A percentile compares a stretch with the other conserved stretches of the same genome.
phyloP scores from a whole-genome alignment of 495 filamentous ascomycete species.

The Penicillium goetzii region DNA sequence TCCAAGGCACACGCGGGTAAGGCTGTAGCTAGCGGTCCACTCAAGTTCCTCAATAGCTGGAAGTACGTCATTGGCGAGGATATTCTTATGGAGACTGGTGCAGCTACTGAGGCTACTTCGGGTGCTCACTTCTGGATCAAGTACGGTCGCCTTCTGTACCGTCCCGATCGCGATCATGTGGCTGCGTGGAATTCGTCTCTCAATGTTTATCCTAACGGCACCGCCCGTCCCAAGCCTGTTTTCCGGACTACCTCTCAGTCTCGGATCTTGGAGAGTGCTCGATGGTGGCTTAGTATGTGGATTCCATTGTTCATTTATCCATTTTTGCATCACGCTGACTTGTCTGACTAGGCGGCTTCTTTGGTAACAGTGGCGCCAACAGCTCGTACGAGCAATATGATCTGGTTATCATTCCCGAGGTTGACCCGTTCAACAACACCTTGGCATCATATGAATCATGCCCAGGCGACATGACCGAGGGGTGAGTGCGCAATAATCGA shows the following conservation, averaged over 20 bases:
- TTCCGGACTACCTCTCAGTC: conserved; percentile 55
- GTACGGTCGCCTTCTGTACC: conserved; percentile 55
- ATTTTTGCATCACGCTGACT: conserved; percentile 10
- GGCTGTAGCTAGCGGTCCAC: conserved; percentile 44
- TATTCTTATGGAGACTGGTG: conserved; percentile 51
- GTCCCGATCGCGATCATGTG: conserved; percentile 43
- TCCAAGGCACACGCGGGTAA: conserved; percentile 36
- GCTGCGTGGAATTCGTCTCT: conserved; percentile 48
- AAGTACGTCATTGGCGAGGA: conserved; percentile 48
- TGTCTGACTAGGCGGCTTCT: conserved; percentile 38
- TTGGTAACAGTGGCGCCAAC: conserved; percentile 43
- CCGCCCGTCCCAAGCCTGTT: conserved; percentile 46
- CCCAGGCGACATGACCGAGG: conserved; percentile 24
- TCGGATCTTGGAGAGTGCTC: conserved; percentile 53
- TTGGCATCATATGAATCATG: conserved; percentile 52
- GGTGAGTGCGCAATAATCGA: conserved; percentile 17
- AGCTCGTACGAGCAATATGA: conserved; percentile 47
- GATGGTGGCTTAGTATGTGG: conserved; percentile 45
- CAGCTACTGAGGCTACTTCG: conserved; percentile 52
- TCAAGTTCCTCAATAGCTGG: conserved; percentile 55
- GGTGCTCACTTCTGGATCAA: conserved; percentile 56
- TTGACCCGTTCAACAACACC: conserved; percentile 52
- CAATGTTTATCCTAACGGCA: conserved; percentile 49
- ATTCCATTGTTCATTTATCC: background rate
- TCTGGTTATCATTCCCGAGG: conserved; percentile 54